Evolutionary conservation across 768 basidiomycete genomes (phyloP), one percentile per base, ranked within the genome.

Genomic region (Mycena maculata): DNA sequence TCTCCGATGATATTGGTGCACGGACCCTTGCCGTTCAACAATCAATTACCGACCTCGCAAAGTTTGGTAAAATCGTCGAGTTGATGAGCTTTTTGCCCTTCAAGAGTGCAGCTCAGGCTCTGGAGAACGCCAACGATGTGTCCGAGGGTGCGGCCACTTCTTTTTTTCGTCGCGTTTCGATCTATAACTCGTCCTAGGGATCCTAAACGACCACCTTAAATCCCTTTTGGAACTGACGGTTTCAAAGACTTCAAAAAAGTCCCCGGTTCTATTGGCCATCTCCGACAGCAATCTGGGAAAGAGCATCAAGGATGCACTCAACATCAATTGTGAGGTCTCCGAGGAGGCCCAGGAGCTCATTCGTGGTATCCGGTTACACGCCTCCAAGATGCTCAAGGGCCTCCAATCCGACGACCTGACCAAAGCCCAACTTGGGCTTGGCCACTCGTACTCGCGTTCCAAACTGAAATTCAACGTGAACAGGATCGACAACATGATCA

Each of bases 401-500:
- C 90, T 99, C 72, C 90, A 95, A 74, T 84, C 87, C 44, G 92
- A 90, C 72, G 97, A 99, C 85, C 86, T 98, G 71, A 88, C 85
- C 65, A 94, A 96, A 75, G 94, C 97, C 20, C 97, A 99, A 75
- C 92, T 99, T 71, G 97, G 97, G 75, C 86, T 99, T 53, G 97
- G 97, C 30, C 97, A 99, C 85, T 95, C 96, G 4, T 98, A 97
- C 83, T 98, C 96, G 25, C 91, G 97, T 69, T 92, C 96, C 42
- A 99, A 98, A 78, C 92, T 98, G 69, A 99, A 99, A 82, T 98
- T 95, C 87, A 96, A 96, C 80, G 94, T 96, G 60, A 96, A 96
- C 85, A 87, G 94, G 57, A 88, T 94, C 62, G 96, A 98, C 82
- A 98, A 99, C 86, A 99, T 99, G 97, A 98, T 99, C 81, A 99